Evolutionary conservation across 2,329 filamentous ascomycete genomes (phyloP), one percentile per base, ranked within the genome.

Genomic region (Acrodontium crateriforme): DNA sequence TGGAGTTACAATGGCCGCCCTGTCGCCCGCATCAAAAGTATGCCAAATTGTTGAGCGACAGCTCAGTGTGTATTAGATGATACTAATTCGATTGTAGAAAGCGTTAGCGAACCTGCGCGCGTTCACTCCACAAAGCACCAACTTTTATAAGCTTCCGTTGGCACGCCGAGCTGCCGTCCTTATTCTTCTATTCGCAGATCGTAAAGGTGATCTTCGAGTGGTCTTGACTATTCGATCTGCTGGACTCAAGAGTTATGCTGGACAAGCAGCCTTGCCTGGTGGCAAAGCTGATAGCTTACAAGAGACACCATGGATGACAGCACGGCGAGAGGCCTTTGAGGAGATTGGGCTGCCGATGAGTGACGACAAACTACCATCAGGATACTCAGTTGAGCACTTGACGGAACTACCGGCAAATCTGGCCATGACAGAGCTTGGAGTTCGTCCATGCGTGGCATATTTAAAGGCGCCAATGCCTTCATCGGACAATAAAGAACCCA

Each of bases 341-440:
- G 87, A 95, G 53, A 93, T 95, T 39, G 87, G 87, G 2, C 71
- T 95, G 3, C 81, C 87, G 2, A 65, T 76, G 46, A 65, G 74
- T 41, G 72, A 84, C 47, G 45, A 52, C 32, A 69, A 70, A 34
- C 66, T 93, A 16, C 81, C 82, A 2, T 59, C 63, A 9, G 81
- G 81, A 1, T 94, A 93, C 57, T 65, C 67, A 30, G 76, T 95
- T 41, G 85, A 94, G 56, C 78, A 89, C 47, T 71, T 95, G 23
- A 91, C 84, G 58, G 71, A 78, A 49, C 65, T 95, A 3, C 87
- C 87, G 13, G 34, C 54, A 3, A 62, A 64, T 32, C 52, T 67
- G 6, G 63, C 63, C 16, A 60, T 58, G 45, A 66, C 63, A 1
- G 61, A 65, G 41, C 45, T 67, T 2, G 59, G 55, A 9, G 63